Evolutionary conservation across 2,329 filamentous ascomycete genomes (phyloP), one percentile per base, ranked within the genome.

Genomic region (Hirsutella thompsonii): DNA sequence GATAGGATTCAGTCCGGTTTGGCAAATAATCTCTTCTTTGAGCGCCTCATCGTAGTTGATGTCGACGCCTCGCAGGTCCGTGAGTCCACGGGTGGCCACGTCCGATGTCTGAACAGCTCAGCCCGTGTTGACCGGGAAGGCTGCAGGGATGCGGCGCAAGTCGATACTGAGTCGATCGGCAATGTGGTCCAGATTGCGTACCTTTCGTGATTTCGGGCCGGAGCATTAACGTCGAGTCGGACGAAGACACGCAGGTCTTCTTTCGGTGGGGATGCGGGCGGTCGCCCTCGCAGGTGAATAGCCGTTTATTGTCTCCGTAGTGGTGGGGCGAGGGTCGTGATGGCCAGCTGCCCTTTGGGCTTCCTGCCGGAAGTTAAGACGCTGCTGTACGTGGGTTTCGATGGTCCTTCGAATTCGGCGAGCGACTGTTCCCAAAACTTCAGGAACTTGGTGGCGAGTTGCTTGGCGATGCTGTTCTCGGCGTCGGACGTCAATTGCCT

Each of bases 191-290:
- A 26, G 41, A 43, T 45, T 19, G 38, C 42, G 37, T 45, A 46
- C 33, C 36, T 26, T 9, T 20, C 44, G 26, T 44, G 40, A 35
- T 39, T 36, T 30, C 43, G 43, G n/a, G 44, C 44, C 39, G 38
- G 39, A 19, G 46, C 46, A 20, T 39, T 39, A 18, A 42, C 38
- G 11, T 42, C 44, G 10, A 46, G 42, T n/a, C 44, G 44, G 41
- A 48, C 38, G 29, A 48, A 46, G 42, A 46, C 42, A 8, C 44
- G 35, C 36, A 45, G 44, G 38, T 44, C 42, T 33, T 44, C 43
- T 26, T 40, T 36, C 39, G 34, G 39, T 45, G 42, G 44, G 30
- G 33, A 33, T 10, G 32, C 18, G 11, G 20, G 20, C 30, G 40
- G 44, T 48, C 43, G 42, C 38, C 42, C 42, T 33, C 44, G 41